phyloP scores from a whole-genome alignment of 208 protist species.

The Novymonas esmeraldas region DNA sequence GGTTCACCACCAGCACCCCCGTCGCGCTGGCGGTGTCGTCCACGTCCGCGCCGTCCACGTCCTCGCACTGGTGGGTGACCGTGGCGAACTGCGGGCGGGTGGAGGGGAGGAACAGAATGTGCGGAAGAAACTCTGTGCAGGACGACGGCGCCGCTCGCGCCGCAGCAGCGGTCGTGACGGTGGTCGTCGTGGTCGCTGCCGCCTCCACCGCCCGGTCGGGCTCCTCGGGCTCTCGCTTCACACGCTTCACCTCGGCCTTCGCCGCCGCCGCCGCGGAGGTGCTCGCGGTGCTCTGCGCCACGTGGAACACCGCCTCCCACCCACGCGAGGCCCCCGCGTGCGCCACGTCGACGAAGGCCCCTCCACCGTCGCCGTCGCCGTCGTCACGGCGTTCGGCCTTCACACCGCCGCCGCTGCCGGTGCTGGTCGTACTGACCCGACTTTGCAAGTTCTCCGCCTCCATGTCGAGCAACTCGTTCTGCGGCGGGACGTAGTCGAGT shows the following conservation, averaged over 20 bases:
- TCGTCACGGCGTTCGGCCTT: slow-evolving; percentile 1
- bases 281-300: background rate
- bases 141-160: background rate
- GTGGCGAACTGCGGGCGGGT: slow-evolving; percentile 70
- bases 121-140: slow-evolving; percentile 77
- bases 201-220: background rate
- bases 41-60: slow-evolving; percentile 26
- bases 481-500: slow-evolving; percentile 56
- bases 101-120: slow-evolving; percentile 86
- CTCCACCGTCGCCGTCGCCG: background rate
- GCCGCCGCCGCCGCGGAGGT: background rate
- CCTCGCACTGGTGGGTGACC: slow-evolving; percentile 68
- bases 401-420: background rate
- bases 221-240: slow-evolving; percentile 28
- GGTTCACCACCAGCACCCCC: slow-evolving; percentile 85
- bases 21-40: slow-evolving; percentile 38
- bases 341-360: background rate
- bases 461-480: slow-evolving; percentile 21
- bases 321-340: background rate
- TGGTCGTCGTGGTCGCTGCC: background rate
- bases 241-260: slow-evolving; percentile 37
- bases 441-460: background rate
- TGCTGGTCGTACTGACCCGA: background rate
- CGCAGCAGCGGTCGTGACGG: background rate
- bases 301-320: slow-evolving; percentile 24